phyloP scores from a whole-genome alignment of 768 basidiomycete species.

The Leccinum broughii region DNA sequence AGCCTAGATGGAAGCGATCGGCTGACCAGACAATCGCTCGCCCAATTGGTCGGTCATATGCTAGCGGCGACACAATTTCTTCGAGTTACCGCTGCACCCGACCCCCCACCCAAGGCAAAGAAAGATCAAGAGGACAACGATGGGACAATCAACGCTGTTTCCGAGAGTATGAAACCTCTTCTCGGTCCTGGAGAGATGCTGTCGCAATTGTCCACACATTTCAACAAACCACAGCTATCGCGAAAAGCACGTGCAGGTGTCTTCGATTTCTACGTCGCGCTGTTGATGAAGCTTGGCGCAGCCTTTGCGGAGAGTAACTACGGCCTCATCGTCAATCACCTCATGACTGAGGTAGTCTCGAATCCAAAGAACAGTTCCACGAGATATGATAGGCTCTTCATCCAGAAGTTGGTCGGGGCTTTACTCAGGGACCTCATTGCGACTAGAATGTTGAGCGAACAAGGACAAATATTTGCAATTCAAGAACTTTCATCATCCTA shows the following conservation, averaged over 20 bases:
- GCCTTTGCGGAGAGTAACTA: conserved; percentile 84
- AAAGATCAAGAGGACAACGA: conserved; percentile 66
- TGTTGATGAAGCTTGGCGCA: conserved; percentile 74
- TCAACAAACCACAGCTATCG: conserved; percentile 70
- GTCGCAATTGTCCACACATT: conserved; percentile 69
- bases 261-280: conserved; percentile 82
- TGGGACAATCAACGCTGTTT: conserved; percentile 43
- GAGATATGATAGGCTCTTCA: conserved; percentile 73
- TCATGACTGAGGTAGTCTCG: conserved; percentile 76
- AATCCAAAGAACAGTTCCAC: conserved; percentile 52
- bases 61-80: conserved; percentile 82
- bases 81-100: conserved; percentile 45
- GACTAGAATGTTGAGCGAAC: conserved; percentile 86
- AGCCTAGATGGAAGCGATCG: conserved; percentile 84
- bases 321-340: conserved; percentile 70
- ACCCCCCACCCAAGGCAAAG: conserved; percentile 56
- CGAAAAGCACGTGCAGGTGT: conserved; percentile 81
- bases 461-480: conserved; percentile 90
- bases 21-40: conserved; percentile 74
- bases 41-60: conserved; percentile 80
- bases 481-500: conserved; percentile 81
- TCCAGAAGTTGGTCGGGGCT: conserved; percentile 72
- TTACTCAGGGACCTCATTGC: conserved; percentile 86
- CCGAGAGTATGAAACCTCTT: conserved; percentile 65
- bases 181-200: conserved; percentile 81